Evolutionary conservation across 2,329 filamentous ascomycete species (phyloP), one percentile per base, ranked within the genome.

Genomic region (Calycina marina): DNA sequence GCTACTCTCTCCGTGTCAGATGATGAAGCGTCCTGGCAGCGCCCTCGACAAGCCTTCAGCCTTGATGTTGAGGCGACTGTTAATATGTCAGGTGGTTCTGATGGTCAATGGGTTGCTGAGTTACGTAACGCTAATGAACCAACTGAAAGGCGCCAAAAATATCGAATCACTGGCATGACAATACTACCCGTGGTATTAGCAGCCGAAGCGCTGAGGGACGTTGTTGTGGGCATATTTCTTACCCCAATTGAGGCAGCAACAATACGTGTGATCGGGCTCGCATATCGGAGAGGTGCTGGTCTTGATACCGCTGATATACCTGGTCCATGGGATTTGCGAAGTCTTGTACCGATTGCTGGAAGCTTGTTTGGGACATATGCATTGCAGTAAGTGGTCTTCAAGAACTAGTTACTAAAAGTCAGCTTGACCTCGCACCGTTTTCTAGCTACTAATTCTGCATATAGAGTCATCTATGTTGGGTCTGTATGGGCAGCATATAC

Each of bases 41-140:
- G 9, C 48, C 49, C 3, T 33, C 54, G 11, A 52, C 54, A 9
- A 52, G 47, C 16, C 53, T 54, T 55, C 10, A 52, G 47, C 16
- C 53, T 54, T 34, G 50, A 55, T 37, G 50, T 54, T 1, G 49
- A 54, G 32, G 8, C 28, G 13, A 22, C 22, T 11, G 46, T 49
- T 25, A 32, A 40, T 11, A 36, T 42, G 5, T n/a, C n/a, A n/a
- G 42, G 47, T 11, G 35, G 31, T 24, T 34, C 42, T 6, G 32
- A 37, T 4, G 45, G 46, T 4, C 39, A 46, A 2, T 54, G 50
- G 48, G 54, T 51, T 10, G 52, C 52, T n/a, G 51, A 54, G 30
- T 35, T 55, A 12, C 40, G 51, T 24, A 52, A 43, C 35, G 46
- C 49, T 4, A 51, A 52, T 31, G 50, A 53, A 12, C 40, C 40